These are phyloP conservation scores for Castanopsis chinensis DNA, from an alignment of 306 rosid species.

Conservation along the genomic window DNA sequence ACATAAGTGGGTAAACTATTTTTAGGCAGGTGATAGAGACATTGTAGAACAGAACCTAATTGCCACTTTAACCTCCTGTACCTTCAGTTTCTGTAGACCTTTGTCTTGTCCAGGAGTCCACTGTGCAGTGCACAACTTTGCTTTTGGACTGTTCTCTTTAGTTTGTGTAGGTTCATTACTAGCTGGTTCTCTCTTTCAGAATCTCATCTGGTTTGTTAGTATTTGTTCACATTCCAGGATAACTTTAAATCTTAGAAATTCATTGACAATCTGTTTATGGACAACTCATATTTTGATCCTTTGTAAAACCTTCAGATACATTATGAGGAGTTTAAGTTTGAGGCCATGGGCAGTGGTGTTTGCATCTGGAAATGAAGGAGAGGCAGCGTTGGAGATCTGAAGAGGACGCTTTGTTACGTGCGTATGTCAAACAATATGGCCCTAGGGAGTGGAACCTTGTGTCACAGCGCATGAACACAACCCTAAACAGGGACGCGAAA, in stretches of 20 bases:
- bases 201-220: background rate
- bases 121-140: background rate
- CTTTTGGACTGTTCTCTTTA: background rate
- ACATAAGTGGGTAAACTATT: background rate
- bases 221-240: background rate
- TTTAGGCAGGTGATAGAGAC: background rate
- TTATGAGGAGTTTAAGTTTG: conserved; percentile 60
- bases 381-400: conserved; percentile 81
- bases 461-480: conserved; percentile 78
- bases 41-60: background rate
- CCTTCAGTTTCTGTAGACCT: background rate
- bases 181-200: background rate
- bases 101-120: background rate
- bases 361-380: conserved; percentile 80
- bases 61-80: background rate
- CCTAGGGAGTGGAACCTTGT: conserved; percentile 93
- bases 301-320: conserved; percentile 44
- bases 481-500: conserved; percentile 73
- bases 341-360: conserved; percentile 48
- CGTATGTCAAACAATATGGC: conserved; percentile 81
- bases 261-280: background rate
- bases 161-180: background rate
- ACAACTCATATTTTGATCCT: conserved; percentile 17
- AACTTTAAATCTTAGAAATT: background rate
- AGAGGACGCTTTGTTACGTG: conserved; percentile 76